Conservation (phyloP, 2,329 filamentous ascomycete genomes). For the Fusarium decemcellulare region DNA sequence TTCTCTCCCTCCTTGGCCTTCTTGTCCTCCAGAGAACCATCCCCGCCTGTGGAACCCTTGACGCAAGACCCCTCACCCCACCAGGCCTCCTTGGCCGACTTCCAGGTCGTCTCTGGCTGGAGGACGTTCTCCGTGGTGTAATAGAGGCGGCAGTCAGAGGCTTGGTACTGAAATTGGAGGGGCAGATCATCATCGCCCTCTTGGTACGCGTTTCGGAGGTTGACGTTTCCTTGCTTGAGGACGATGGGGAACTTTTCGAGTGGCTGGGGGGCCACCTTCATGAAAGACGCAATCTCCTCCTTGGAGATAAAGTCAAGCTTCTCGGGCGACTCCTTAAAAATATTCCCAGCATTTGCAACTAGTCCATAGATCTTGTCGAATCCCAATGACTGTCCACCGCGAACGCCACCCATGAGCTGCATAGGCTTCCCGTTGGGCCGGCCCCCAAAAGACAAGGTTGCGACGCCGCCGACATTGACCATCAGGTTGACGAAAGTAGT, state of each 20-base stretch:
- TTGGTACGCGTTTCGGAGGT: conserved; percentile 15
- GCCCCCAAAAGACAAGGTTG: conserved; percentile 23
- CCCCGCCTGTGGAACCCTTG: not conserved
- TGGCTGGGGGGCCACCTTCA: not conserved
- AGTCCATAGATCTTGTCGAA: not conserved
- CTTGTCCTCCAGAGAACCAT: not conserved
- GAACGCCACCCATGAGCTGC: conserved; percentile 31
- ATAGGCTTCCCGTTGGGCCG: conserved; percentile 16
- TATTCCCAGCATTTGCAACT: not conserved
- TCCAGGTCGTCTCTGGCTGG: not conserved
- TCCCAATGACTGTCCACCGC: conserved; percentile 1
- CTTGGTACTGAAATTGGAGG: conserved; percentile 31
- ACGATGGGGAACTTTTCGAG: not conserved
- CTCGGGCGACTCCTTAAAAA: not conserved
- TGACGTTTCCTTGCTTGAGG: conserved; percentile 3
- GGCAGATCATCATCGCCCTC: conserved; percentile 8
- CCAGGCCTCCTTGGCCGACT: not conserved
- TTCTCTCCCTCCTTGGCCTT: not conserved
- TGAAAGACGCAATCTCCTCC: not conserved
- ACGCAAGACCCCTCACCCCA: not conserved
- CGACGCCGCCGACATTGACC: conserved; percentile 11
- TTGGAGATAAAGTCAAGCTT: not conserved
- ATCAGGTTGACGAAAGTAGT: conserved; percentile 24
- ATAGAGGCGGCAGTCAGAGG: conserved; percentile 27
- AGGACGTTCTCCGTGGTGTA: conserved; percentile 3